These are phyloP conservation scores for Mentha longifolia DNA, from an alignment of 257 asterid species.

Conservation along the genomic window DNA sequence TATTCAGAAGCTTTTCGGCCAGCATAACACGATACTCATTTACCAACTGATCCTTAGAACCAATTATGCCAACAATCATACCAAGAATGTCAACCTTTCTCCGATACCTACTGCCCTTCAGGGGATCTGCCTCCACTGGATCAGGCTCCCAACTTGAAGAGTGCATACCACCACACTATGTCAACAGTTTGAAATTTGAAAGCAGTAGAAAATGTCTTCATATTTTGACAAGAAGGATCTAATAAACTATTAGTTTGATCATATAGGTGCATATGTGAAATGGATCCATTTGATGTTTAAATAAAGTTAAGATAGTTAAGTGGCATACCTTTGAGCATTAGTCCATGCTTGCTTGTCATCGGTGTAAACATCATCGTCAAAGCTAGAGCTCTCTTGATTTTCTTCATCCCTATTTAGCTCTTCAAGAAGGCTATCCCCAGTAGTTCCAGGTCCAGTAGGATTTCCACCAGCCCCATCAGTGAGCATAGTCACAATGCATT, in stretches of 20 bases:
- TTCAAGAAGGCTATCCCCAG: conserved; percentile 98
- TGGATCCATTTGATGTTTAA: not conserved
- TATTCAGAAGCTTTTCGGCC: conserved; percentile 97
- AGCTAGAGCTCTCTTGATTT: conserved; percentile 73
- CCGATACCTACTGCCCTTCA: conserved; percentile 77
- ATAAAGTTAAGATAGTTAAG: not conserved
- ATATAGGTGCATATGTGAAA: not conserved
- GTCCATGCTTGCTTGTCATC: conserved; percentile 98
- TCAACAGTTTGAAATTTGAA: conserved; percentile 39
- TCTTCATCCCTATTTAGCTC: conserved; percentile 97
- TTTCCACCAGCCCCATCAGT: conserved; percentile 94
- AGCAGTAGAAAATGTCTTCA: conserved; percentile 11
- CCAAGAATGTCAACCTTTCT: conserved; percentile 97
- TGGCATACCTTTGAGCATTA: conserved; percentile 73
- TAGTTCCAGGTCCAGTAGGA: conserved; percentile 71
- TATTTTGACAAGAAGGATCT: conserved; percentile 1
- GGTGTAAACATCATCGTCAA: conserved; percentile 72
- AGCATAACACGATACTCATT: conserved; percentile 97
- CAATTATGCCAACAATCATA: conserved; percentile 92
- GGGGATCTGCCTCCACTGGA: conserved; percentile 93
- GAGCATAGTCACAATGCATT: conserved; percentile 97
- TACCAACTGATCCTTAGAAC: conserved; percentile 98
- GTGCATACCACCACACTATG: conserved; percentile 38
- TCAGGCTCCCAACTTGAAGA: conserved; percentile 94
- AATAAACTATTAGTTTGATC: conserved; percentile 17